phyloP scores from a whole-genome alignment of 441 rosid genomes.

The Adansonia grandidieri region DNA sequence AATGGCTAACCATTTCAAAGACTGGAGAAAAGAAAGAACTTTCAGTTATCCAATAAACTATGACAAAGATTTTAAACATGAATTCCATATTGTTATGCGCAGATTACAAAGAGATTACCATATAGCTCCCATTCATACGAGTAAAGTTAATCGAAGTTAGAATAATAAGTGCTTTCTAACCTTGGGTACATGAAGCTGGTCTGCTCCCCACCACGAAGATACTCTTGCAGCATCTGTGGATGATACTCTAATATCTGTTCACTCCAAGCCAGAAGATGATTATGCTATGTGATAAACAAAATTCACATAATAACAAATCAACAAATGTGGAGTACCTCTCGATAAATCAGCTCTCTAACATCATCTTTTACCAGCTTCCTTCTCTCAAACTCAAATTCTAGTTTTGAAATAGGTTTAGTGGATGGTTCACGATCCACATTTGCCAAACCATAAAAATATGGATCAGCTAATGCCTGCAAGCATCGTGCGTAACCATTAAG shows the following conservation, averaged over 20 bases:
- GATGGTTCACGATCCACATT: constrained; percentile 92
- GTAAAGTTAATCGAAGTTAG: constrained; percentile 1
- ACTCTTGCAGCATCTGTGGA: constrained; percentile 98
- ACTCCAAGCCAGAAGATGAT: constrained; percentile 31
- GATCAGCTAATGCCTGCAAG: constrained; percentile 86
- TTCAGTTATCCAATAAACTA: background rate
- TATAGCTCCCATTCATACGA: background rate
- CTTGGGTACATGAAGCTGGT: constrained; percentile 99
- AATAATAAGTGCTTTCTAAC: constrained; percentile 38
- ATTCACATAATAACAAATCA: constrained; percentile 16
- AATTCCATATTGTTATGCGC: background rate
- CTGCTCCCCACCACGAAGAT: constrained; percentile 93
- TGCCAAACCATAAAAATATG: constrained; percentile 82
- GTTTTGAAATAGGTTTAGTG: constrained; percentile 86
- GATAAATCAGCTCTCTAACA: constrained; percentile 92
- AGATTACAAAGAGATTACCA: background rate
- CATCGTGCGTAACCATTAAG: constrained; percentile 23
- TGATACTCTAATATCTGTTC: constrained; percentile 92
- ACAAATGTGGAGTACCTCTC: constrained; percentile 66
- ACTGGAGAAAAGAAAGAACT: background rate
- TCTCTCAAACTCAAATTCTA: constrained; percentile 98
- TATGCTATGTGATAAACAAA: constrained; percentile 26
- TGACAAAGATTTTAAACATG: background rate
- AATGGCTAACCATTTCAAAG: constrained; percentile 2
- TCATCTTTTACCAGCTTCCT: constrained; percentile 89